phyloP scores from a whole-genome alignment of 2,329 filamentous ascomycete genomes.

The Sporothrix curviconia region DNA sequence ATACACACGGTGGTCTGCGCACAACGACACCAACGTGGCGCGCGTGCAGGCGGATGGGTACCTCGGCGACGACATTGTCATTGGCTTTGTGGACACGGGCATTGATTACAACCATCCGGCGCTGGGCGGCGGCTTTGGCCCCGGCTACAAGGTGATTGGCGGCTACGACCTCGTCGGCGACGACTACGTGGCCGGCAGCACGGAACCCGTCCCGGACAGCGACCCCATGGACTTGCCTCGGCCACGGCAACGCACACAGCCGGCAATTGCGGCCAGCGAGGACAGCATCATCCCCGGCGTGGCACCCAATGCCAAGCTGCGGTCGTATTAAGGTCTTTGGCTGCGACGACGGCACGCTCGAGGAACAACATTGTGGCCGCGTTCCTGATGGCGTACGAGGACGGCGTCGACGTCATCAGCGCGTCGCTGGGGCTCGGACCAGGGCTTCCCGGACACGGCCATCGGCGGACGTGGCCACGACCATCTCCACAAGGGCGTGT shows the following conservation, averaged over 20 bases:
- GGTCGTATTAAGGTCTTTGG: conserved; percentile 24
- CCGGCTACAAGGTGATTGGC: conserved; percentile 14
- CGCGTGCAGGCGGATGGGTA: conserved; percentile 13
- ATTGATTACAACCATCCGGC: conserved; percentile 16
- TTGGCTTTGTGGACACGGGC: conserved; percentile 14
- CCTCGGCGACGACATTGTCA: conserved; percentile 11
- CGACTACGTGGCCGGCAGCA: not conserved
- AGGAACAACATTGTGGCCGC: conserved; percentile 29
- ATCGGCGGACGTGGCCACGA: conserved; percentile 33
- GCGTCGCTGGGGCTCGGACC: conserved; percentile 17
- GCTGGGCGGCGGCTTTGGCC: conserved; percentile 16
- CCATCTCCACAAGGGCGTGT: conserved; percentile 35
- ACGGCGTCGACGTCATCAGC: conserved; percentile 38
- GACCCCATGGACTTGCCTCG: conserved; percentile 4
- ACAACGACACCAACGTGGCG: conserved; percentile 12
- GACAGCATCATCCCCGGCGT: conserved; percentile 17
- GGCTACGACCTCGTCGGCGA: conserved; percentile 17
- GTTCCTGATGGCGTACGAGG: conserved; percentile 30
- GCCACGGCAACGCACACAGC: conserved; percentile 8
- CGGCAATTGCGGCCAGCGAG: not conserved
- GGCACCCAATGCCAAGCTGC: conserved; percentile 23
- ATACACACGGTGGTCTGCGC: not conserved
- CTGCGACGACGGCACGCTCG: conserved; percentile 18
- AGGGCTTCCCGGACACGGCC: conserved; percentile 34
- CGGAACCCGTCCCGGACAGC: not conserved